Conservation (phyloP, 140 eudicot genomes). For the Stevia rebaudiana region DNA sequence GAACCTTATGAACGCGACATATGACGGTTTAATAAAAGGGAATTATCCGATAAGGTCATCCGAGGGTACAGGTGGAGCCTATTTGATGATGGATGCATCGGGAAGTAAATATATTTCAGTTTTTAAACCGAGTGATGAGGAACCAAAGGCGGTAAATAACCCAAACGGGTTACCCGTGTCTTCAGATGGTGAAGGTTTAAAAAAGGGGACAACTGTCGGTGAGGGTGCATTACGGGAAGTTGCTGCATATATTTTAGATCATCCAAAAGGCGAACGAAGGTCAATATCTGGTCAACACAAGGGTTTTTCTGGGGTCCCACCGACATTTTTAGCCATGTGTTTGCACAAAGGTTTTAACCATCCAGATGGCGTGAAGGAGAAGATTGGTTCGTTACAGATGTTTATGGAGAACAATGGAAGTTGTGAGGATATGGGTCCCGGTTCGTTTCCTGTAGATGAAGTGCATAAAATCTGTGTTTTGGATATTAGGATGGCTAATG, state of each 20-base stretch:
- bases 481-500: slow-evolving; percentile 59
- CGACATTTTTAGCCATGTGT: slow-evolving; percentile 58
- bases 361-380: slow-evolving; percentile 30
- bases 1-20: slow-evolving; percentile 35
- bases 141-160: slow-evolving; percentile 72
- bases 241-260: slow-evolving; percentile 69
- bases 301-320: slow-evolving; percentile 76
- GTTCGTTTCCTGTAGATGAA: slow-evolving; percentile 54
- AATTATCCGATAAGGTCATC: slow-evolving; percentile 57
- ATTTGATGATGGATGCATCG: slow-evolving; percentile 57
- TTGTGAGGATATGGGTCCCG: slow-evolving; percentile 72
- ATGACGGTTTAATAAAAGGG: slow-evolving; percentile 42
- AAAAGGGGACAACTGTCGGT: slow-evolving; percentile 68
- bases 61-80: slow-evolving; percentile 67
- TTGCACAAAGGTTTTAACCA: slow-evolving; percentile 42
- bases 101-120: slow-evolving; percentile 46
- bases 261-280: slow-evolving; percentile 5
- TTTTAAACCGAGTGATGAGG: slow-evolving; percentile 73
- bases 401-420: slow-evolving; percentile 59
- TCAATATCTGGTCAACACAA: slow-evolving; percentile 13
- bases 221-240: slow-evolving; percentile 70
- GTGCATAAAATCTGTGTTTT: slow-evolving; percentile 64
- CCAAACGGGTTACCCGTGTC: slow-evolving; percentile 61
- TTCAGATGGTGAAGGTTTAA: slow-evolving; percentile 60
- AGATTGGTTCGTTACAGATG: slow-evolving; percentile 71